Evolutionary conservation across 2,329 filamentous ascomycete genomes (phyloP).

Genomic region (Conoideocrella luteorostrata): DNA sequence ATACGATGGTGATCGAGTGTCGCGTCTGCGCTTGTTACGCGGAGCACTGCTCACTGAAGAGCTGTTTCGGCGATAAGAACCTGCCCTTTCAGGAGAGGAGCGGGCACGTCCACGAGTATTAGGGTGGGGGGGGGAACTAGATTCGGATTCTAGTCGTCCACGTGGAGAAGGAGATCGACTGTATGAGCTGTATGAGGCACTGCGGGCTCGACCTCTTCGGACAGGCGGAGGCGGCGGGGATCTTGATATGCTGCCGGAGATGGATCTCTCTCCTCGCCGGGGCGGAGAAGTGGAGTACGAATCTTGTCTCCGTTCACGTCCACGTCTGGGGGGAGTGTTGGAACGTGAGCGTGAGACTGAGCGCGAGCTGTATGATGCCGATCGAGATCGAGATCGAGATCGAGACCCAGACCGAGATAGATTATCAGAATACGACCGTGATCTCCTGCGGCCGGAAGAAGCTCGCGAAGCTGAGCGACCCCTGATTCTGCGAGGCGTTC

Average conservation of each 20-base stretch:
- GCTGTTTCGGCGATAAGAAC: slow-evolving; percentile 5
- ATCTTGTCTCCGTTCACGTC: slow-evolving; percentile 1
- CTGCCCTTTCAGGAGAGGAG: neutral
- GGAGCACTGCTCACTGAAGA: slow-evolving; percentile 4
- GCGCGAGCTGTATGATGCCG: slow-evolving; percentile 5
- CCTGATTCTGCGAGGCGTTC: slow-evolving; percentile 5
- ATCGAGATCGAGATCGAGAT: slow-evolving; percentile 6
- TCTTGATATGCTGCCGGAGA: slow-evolving; percentile 1
- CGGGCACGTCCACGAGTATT: slow-evolving; percentile 1
- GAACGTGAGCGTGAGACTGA: slow-evolving; percentile 7
- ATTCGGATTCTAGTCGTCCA: neutral
- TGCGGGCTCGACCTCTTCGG: slow-evolving; percentile 3
- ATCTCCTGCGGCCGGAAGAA: slow-evolving; percentile 2
- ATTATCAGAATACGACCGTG: slow-evolving; percentile 8
- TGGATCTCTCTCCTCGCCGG: slow-evolving; percentile 3
- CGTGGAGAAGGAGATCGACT: slow-evolving; percentile 5
- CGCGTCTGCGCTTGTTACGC: slow-evolving; percentile 1
- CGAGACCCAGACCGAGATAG: slow-evolving; percentile 8
- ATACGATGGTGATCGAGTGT: neutral
- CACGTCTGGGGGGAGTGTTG: slow-evolving; percentile 1
- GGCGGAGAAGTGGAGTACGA: slow-evolving; percentile 9
- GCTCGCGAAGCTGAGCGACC: slow-evolving; percentile 10
- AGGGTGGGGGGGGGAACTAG: neutral
- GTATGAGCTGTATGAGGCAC: slow-evolving; percentile 4
- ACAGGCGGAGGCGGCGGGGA: neutral